These are phyloP conservation scores for Nigrograna mackinnonii DNA, from an alignment of 2,329 filamentous ascomycete species.

Conservation along the genomic window DNA sequence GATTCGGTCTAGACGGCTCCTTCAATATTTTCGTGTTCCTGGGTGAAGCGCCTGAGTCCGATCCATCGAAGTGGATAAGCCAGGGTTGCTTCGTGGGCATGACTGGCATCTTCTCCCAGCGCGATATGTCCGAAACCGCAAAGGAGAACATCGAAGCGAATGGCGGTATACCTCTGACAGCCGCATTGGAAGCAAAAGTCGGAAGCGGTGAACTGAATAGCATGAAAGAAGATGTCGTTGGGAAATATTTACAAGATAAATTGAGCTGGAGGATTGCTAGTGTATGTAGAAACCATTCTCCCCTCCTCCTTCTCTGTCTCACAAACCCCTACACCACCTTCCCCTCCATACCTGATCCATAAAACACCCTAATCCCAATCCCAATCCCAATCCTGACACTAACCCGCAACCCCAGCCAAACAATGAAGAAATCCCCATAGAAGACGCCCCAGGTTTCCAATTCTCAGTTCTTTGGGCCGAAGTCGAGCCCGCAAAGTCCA, in stretches of 20 bases:
- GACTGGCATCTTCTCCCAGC: conserved; percentile 52
- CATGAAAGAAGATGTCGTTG: conserved; percentile 23
- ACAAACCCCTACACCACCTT: too few species aligned
- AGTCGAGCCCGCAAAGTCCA: conserved; percentile 38
- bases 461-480: conserved; percentile 44
- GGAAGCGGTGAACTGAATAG: conserved; percentile 33
- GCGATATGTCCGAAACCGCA: conserved; percentile 13
- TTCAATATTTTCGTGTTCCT: conserved; percentile 73
- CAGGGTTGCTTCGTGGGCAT: conserved; percentile 64
- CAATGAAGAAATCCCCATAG: conserved; percentile 33
- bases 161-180: conserved; percentile 51
- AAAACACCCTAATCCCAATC: too few species aligned
- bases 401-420: conserved; percentile 43
- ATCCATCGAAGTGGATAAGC: conserved; percentile 55
- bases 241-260: conserved; percentile 20
- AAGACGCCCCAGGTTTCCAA: conserved; percentile 39
- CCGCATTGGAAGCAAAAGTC: conserved; percentile 41
- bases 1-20: conserved; percentile 62
- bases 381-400: background rate
- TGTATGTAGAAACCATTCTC: conserved; percentile 12
- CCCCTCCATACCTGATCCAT: too few species aligned
- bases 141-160: conserved; percentile 18
- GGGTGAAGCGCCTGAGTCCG: conserved; percentile 46
- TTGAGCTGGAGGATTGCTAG: conserved; percentile 27
- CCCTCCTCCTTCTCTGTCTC: background rate